These are phyloP conservation scores for Sarocladium oryzae DNA, from an alignment of 2,329 filamentous ascomycete genomes.

Conservation along the genomic window DNA sequence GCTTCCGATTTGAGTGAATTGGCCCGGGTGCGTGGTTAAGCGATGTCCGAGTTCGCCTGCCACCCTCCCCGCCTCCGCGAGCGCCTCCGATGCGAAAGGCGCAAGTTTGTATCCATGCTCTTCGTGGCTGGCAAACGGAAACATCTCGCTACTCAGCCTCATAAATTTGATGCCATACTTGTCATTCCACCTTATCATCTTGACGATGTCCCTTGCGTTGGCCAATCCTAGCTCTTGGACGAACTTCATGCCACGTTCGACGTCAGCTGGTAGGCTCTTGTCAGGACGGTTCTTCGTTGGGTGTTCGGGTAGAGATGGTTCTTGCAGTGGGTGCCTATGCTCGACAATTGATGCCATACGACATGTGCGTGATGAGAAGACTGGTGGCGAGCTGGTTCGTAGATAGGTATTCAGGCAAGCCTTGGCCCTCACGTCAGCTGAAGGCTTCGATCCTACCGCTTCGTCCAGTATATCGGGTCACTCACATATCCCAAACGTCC, in stretches of 20 bases:
- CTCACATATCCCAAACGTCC: conserved; percentile 82
- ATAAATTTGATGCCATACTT: conserved; percentile 89
- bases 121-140: conserved; percentile 86
- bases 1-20: conserved; percentile 87
- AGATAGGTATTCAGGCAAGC: conserved; percentile 92
- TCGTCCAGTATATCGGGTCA: too few species aligned
- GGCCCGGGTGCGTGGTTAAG: conserved; percentile 84
- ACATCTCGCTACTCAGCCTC: conserved; percentile 92
- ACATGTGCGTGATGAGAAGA: conserved; percentile 88
- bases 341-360: conserved; percentile 86
- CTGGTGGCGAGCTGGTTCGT: conserved; percentile 69
- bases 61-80: conserved; percentile 71
- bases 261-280: conserved; percentile 59
- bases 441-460: background rate
- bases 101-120: conserved; percentile 81
- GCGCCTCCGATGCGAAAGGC: conserved; percentile 71
- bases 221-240: conserved; percentile 72
- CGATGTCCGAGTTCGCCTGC: conserved; percentile 75
- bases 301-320: conserved; percentile 72
- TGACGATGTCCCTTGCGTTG: conserved; percentile 76
- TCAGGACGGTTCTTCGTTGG: conserved; percentile 81
- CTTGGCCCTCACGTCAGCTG: conserved; percentile 27
- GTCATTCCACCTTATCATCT: conserved; percentile 89
- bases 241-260: conserved; percentile 61
- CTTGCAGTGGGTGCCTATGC: conserved; percentile 72